Evolutionary conservation across 768 basidiomycete species (phyloP).

Genomic region (Rhodotorula taiwanensis): DNA sequence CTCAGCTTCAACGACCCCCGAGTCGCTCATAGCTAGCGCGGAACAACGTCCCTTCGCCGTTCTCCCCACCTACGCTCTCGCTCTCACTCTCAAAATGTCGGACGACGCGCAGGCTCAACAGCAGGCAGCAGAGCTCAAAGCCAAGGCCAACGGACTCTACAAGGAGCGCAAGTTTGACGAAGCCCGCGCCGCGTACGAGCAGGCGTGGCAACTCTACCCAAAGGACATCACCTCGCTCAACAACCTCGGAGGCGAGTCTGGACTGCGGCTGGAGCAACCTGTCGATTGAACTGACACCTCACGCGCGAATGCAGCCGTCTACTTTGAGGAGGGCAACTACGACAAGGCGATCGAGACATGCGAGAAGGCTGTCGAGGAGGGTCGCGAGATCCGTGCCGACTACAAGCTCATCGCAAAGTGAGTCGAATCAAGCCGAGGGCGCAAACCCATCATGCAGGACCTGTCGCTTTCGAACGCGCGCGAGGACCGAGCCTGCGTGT

Average conservation of each 20-base stretch:
- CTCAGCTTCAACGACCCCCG: too few relatives aligned
- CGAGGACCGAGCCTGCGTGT: not conserved
- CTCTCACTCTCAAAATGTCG: slow-evolving; percentile 18
- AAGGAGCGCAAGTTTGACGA: slow-evolving; percentile 60
- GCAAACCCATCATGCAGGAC: too few relatives aligned
- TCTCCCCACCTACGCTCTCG: not conserved
- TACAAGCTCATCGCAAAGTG: slow-evolving; percentile 87
- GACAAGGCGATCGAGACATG: slow-evolving; percentile 84
- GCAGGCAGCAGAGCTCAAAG: slow-evolving; percentile 26
- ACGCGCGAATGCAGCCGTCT: slow-evolving; percentile 56
- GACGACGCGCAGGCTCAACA: not conserved
- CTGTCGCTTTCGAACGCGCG: too few relatives aligned
- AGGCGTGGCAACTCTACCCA: slow-evolving; percentile 84
- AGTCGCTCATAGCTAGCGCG: too few relatives aligned
- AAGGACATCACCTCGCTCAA: slow-evolving; percentile 91
- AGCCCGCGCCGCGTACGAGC: slow-evolving; percentile 66
- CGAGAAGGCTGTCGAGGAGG: slow-evolving; percentile 94
- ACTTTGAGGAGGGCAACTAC: slow-evolving; percentile 88
- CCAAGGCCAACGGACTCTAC: slow-evolving; percentile 38
- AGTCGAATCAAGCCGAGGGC: slow-evolving; percentile 4
- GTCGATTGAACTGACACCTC: too few relatives aligned
- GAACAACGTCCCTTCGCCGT: too few relatives aligned
- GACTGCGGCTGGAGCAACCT: not conserved
- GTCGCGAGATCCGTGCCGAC: slow-evolving; percentile 80
- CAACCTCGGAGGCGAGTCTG: slow-evolving; percentile 65